phyloP scores from a whole-genome alignment of 129 eudicot genomes.

The Flaveria brownii region DNA sequence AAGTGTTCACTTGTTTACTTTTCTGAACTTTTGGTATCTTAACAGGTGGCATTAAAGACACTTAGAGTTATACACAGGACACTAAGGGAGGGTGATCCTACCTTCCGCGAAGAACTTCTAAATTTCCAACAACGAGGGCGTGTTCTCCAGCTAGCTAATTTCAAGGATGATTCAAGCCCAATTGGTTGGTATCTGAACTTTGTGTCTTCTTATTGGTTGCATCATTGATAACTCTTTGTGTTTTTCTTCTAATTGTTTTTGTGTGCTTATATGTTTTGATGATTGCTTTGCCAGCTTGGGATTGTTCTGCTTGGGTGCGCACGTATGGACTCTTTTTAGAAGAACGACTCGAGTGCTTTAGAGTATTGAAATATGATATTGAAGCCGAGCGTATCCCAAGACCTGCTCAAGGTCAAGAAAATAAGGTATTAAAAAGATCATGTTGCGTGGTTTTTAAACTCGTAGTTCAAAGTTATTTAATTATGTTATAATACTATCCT shows the following conservation, averaged over 20 bases:
- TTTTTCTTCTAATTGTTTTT: background rate
- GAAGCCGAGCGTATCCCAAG: slow-evolving; percentile 82
- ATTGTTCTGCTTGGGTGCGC: slow-evolving; percentile 99
- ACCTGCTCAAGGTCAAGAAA: slow-evolving; percentile 77
- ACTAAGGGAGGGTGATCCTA: slow-evolving; percentile 62
- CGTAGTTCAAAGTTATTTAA: background rate
- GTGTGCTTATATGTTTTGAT: background rate
- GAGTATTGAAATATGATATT: slow-evolving; percentile 84
- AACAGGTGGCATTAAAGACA: slow-evolving; percentile 48
- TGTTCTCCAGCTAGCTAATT: slow-evolving; percentile 77
- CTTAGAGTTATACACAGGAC: too few species aligned
- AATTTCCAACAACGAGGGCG: slow-evolving; percentile 88
- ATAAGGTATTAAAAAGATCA: slow-evolving; percentile 51
- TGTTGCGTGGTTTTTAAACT: background rate
- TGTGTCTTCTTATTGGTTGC: background rate
- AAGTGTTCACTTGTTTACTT: background rate
- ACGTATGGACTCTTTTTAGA: slow-evolving; percentile 87
- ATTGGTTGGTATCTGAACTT: slow-evolving; percentile 46
- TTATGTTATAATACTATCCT: background rate
- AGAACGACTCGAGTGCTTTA: slow-evolving; percentile 91
- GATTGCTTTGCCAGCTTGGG: slow-evolving; percentile 69
- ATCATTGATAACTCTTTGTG: background rate
- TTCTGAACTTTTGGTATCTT: slow-evolving; percentile 7
- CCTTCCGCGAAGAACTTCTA: slow-evolving; percentile 85
- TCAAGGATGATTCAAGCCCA: slow-evolving; percentile 93